Evolutionary conservation across 306 rosid genomes (phyloP).

Genomic region (Prinsepia uniflora): DNA sequence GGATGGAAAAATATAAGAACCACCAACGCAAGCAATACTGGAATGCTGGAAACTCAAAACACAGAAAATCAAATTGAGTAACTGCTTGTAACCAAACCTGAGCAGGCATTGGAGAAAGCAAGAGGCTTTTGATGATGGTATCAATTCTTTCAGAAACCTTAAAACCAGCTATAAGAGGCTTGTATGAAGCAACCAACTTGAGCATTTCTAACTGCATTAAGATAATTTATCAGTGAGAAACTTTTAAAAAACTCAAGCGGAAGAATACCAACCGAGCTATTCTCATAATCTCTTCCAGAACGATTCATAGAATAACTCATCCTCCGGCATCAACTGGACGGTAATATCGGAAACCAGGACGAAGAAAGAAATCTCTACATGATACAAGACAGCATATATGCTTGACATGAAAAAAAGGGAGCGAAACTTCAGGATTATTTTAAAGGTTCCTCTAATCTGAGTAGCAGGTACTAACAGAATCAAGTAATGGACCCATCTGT

Average conservation of each 20-base stretch:
- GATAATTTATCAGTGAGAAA: constrained; percentile 31
- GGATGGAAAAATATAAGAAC: not conserved
- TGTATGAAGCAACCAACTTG: constrained; percentile 72
- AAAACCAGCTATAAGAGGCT: constrained; percentile 67
- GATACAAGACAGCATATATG: constrained; percentile 2
- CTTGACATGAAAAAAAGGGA: constrained; percentile 2
- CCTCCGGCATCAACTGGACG: not conserved
- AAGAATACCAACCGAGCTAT: constrained; percentile 8
- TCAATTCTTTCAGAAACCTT: constrained; percentile 70
- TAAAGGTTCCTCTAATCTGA: not conserved
- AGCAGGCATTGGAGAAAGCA: constrained; percentile 50
- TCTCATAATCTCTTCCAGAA: not conserved
- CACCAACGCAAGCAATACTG: constrained; percentile 17
- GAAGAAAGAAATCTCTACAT: constrained; percentile 8
- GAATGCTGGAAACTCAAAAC: constrained; percentile 24
- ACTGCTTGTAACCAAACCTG: constrained; percentile 52
- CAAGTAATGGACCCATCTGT: constrained; percentile 1
- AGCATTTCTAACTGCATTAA: constrained; percentile 73
- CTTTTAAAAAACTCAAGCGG: constrained; percentile 4
- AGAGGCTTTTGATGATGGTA: constrained; percentile 52
- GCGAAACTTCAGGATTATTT: not conserved
- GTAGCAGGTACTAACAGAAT: not conserved
- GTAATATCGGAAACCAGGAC: not conserved
- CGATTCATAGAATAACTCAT: not conserved
- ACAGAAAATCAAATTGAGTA: constrained; percentile 28